phyloP scores from a whole-genome alignment of 78 protist species.

The slime mould (Dictyostelium discoideum) region DNA sequence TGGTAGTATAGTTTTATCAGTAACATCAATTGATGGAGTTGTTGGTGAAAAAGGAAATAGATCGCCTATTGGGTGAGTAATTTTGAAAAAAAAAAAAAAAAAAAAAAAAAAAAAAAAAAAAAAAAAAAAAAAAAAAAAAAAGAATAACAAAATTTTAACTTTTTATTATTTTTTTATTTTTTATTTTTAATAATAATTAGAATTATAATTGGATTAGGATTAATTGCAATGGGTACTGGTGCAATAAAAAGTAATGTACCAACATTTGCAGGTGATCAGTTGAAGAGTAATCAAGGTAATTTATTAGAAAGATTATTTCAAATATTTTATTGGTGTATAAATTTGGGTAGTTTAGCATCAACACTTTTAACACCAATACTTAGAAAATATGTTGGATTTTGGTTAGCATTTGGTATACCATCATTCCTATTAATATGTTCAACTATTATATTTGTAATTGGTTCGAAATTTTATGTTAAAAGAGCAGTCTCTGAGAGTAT shows the following conservation, averaged over 20 bases:
- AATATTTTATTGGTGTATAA: constrained; percentile 83
- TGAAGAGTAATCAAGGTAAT: constrained; percentile 21
- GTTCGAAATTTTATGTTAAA: constrained; percentile 40
- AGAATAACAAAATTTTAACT: too few relatives aligned
- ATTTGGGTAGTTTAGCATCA: constrained; percentile 72
- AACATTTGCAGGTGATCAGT: constrained; percentile 88
- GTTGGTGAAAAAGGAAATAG: not conserved
- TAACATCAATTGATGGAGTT: constrained; percentile 79
- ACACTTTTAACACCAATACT: constrained; percentile 82
- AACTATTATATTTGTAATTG: constrained; percentile 38
- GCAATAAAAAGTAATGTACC: constrained; percentile 76
- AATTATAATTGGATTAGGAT: constrained; percentile 46
- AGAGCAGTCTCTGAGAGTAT: constrained; percentile 48
- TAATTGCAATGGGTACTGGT: constrained; percentile 91
- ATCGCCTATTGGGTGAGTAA: not conserved
- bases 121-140: not conserved
- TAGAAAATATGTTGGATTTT: constrained; percentile 45
- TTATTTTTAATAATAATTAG: not conserved
- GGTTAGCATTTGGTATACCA: constrained; percentile 89
- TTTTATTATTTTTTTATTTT: too few relatives aligned
- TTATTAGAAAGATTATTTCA: constrained; percentile 54
- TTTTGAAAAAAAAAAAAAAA: too few relatives aligned
- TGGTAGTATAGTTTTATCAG: constrained; percentile 62
- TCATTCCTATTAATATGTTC: constrained; percentile 66
- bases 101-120: not conserved